These are phyloP conservation scores for Melastoma candidum DNA, from an alignment of 441 rosid species.

Conservation along the genomic window DNA sequence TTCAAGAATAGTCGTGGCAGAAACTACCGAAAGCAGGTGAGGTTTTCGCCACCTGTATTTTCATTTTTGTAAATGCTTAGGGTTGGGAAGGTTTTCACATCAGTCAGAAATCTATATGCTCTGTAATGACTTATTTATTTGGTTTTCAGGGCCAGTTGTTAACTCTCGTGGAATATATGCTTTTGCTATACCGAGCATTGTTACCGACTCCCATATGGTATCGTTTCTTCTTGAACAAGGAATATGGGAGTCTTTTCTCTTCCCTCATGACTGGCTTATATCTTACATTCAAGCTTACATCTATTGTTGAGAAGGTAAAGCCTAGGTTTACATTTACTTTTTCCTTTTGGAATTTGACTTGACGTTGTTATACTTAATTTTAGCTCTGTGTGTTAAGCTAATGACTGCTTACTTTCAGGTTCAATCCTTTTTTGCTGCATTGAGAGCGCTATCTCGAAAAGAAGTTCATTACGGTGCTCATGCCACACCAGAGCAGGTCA, in stretches of 20 bases:
- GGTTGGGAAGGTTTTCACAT: no score
- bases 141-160: slow-evolving; percentile 59
- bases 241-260: slow-evolving; percentile 78
- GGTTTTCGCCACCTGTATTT: no score
- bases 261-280: slow-evolving; percentile 70
- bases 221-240: slow-evolving; percentile 75
- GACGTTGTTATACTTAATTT: no score
- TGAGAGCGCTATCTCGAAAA: slow-evolving; percentile 59
- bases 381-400: background rate
- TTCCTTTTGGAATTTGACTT: background rate
- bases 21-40: no score
- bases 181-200: slow-evolving; percentile 62
- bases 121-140: background rate
- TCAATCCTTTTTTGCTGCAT: slow-evolving; percentile 59
- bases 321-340: background rate
- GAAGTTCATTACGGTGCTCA: slow-evolving; percentile 69
- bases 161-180: slow-evolving; percentile 60
- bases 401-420: slow-evolving; percentile 36
- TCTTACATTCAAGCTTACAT: slow-evolving; percentile 71
- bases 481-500: slow-evolving; percentile 75
- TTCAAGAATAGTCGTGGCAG: no score
- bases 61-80: no score
- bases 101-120: background rate
- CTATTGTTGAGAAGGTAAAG: slow-evolving; percentile 66
- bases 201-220: slow-evolving; percentile 82